Base-by-base conservation (phyloP, 495 filamentous ascomycete species). In the Neurospora africana region DNA sequence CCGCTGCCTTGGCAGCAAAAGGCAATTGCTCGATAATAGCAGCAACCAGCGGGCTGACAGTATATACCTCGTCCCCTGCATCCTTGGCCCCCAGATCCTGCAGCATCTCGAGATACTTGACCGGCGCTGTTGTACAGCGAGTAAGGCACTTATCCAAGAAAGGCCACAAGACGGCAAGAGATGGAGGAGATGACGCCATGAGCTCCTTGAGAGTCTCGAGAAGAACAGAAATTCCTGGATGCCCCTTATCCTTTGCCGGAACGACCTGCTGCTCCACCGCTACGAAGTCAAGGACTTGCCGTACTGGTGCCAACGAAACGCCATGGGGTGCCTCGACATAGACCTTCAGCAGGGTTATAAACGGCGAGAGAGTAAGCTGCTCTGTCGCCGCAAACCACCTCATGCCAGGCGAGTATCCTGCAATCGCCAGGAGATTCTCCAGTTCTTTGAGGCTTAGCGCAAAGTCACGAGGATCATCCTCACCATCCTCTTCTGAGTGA, bases 91-190 rank as follows among this genome's bases (percentile, higher is more conserved):
- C 47, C 4, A 80, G 72, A 41, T 83, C 81, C 40, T 85, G 78
- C 17, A 84, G 79, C 69, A 81, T 76, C 71, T 91, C 88, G 8
- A 91, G 80, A 76, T 95, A 95, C 75, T 96, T 93, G 75, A 93
- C 87, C 7, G 91, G 89, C 44, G 87, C 88, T 69, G 88, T 89
- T 6, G 88, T 87, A 68, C 90, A 89, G 19, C 93, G 88, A 47
- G 86, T 86, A 21, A 90, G 82, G 78, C 92, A 95, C 68, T 94
- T 92, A 73, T 98, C 93, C 69, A 98, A 77, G 75, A 95, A 97
- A 5, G 86, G 73, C 79, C 88, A 88, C 1, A 89, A 73, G 9
- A 68, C 70, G 4, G 75, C 44, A 17, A 75, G 35, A 7, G 15
- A 37, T 3, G 68, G 68, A 1, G 73, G 58, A 9, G 76, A 73